These are phyloP conservation scores for Trypanosoma congolense DNA, from an alignment of 208 protist genomes.

Conservation along the genomic window DNA sequence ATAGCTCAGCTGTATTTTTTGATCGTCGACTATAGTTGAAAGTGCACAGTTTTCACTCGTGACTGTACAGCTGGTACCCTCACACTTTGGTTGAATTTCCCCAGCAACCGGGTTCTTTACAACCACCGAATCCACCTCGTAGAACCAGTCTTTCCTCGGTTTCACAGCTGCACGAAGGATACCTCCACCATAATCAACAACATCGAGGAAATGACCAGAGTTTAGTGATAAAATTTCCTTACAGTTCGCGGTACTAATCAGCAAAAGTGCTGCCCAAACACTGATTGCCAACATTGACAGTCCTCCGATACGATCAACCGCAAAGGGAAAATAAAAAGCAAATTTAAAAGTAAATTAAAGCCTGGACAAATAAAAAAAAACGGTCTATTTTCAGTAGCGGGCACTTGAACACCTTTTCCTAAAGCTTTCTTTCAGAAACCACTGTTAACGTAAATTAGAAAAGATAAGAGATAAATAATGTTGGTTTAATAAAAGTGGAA, in stretches of 20 bases:
- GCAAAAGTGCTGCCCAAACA: neutral
- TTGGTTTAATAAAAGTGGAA: too few relatives aligned
- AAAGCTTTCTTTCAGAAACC: too few relatives aligned
- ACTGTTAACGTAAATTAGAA: too few relatives aligned
- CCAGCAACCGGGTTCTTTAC: constrained; percentile 5
- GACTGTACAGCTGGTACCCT: constrained; percentile 9
- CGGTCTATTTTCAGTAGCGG: too few relatives aligned
- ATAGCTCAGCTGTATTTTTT: constrained; percentile 16
- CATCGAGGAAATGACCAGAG: constrained; percentile 21
- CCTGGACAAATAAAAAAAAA: too few relatives aligned
- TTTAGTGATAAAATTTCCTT: constrained; percentile 18
- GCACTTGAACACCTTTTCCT: too few relatives aligned
- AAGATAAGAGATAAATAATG: too few relatives aligned
- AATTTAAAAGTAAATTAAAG: too few relatives aligned
- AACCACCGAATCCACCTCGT: constrained; percentile 28
- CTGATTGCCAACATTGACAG: too few relatives aligned
- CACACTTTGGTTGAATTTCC: constrained; percentile 8
- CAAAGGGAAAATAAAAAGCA: too few relatives aligned
- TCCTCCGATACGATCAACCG: too few relatives aligned
- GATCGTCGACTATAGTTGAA: constrained; percentile 1
- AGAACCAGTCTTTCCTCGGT: constrained; percentile 26
- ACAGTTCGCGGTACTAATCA: neutral
- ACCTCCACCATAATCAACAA: constrained; percentile 29
- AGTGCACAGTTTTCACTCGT: constrained; percentile 8
- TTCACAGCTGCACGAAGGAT: constrained; percentile 39